Evolutionary conservation across 768 basidiomycete genomes (phyloP), one percentile per base, ranked within the genome.

Genomic region (Lentinula sp.): DNA sequence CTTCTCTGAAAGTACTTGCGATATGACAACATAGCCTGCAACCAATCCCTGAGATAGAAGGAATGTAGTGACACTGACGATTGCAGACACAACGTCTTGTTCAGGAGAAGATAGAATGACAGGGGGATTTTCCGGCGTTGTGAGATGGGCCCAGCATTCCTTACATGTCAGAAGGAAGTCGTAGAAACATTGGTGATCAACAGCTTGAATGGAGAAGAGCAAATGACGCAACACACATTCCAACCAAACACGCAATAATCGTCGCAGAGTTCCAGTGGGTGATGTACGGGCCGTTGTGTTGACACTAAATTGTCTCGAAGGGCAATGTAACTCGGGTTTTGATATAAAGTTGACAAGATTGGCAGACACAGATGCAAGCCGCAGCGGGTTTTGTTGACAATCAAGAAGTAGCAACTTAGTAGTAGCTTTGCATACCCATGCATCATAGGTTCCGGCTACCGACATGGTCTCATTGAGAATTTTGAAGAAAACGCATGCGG

Each of bases 371-470:
- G 59, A 40, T 51, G 76, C 63, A 67, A 76, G 70, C 72, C 48
- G 48, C 45, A 51, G n/a, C 8, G 59, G 59, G 13, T 60, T 35
- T 40, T 52, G 18, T n/a, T 28, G 45, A 39, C 57, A 48, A 40
- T 58, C 45, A 18, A 37, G 23, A 28, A 42, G 42, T 2, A 60
- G 21, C 16, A 82, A 67, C 7, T 67, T 76, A 39, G 73, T 67
- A 15, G 79, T 63, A 9, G 76, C 77, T 64, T 75, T 77, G 62
- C 75, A 79, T 13, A 74, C 69, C 80, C 81, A 85, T 40, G 72
- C 67, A 15, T 66, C 59, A 7, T 67, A 57, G 21, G 60, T 42
- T 39, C 54, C 62, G 2, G 55, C 42, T n/a, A 65, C 52, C 11
- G 57, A 61, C n/a, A 81, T 63, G 23, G 66, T 71, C 4, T 70